Evolutionary conservation across 768 basidiomycete species (phyloP).

Genomic region (Kwoniella dendrophila): DNA sequence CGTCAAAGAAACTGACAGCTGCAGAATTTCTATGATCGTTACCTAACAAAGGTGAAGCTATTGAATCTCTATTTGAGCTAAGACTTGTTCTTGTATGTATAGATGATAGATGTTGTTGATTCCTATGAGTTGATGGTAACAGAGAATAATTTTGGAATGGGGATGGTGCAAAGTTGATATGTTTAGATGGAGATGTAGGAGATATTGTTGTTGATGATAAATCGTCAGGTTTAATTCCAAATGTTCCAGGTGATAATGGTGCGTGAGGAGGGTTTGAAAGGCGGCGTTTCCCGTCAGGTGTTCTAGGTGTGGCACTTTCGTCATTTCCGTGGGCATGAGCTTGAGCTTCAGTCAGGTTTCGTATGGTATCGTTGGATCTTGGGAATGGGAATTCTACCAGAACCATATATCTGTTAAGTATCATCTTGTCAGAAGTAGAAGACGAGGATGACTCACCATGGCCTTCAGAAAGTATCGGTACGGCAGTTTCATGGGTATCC

Average conservation of each 20-base stretch:
- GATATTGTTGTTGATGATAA: slow-evolving; percentile 10
- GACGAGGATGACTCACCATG: slow-evolving; percentile 14
- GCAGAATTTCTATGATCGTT: slow-evolving; percentile 23
- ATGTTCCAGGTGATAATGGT: slow-evolving; percentile 30
- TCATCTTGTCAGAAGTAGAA: neutral
- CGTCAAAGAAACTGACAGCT: slow-evolving; percentile 31
- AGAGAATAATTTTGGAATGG: slow-evolving; percentile 5
- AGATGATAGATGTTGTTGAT: neutral
- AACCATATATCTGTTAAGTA: neutral
- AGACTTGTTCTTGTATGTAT: neutral
- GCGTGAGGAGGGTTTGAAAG: slow-evolving; percentile 11
- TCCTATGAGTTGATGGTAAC: neutral
- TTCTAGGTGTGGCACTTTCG: slow-evolving; percentile 16
- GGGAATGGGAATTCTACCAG: slow-evolving; percentile 25
- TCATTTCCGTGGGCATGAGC: neutral
- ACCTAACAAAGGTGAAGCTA: slow-evolving; percentile 4
- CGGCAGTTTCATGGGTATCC: slow-evolving; percentile 17
- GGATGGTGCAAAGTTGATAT: slow-evolving; percentile 8
- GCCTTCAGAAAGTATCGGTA: slow-evolving; percentile 13
- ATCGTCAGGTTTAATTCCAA: slow-evolving; percentile 12
- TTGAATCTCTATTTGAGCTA: neutral
- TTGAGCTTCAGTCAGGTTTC: slow-evolving; percentile 10
- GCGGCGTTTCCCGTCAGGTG: slow-evolving; percentile 29
- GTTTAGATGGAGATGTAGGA: neutral
- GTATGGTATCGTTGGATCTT: slow-evolving; percentile 5